Conservation (phyloP, 108 stramenopile genomes). For the Pseudonitzschia multiseries region DNA sequence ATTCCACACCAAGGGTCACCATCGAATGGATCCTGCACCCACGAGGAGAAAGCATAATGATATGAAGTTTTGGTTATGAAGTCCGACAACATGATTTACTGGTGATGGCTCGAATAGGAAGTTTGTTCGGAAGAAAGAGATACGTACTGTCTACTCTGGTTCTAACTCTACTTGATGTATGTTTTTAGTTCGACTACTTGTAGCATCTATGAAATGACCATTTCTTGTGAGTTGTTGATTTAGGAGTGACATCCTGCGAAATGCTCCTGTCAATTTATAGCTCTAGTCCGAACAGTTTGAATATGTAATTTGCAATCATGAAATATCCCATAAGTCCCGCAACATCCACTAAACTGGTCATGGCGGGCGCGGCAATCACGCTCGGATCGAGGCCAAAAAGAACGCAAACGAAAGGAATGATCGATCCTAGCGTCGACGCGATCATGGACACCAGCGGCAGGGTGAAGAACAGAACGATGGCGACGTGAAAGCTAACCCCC, state of each 20-base stretch:
- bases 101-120: no score
- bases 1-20: no score
- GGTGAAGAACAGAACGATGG: constrained; percentile 69
- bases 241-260: not conserved
- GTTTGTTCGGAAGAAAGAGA: no score
- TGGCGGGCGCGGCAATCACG: constrained; percentile 87
- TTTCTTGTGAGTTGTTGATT: no score
- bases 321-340: constrained; percentile 84
- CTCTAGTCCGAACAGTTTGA: constrained; percentile 71
- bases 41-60: no score
- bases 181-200: not conserved
- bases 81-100: no score
- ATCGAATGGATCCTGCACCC: no score
- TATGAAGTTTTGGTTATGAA: no score
- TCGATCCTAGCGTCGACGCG: constrained; percentile 74
- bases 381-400: constrained; percentile 75
- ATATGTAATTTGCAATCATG: constrained; percentile 79
- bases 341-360: constrained; percentile 92
- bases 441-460: constrained; percentile 79
- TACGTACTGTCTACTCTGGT: not conserved
- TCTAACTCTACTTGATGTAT: not conserved
- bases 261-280: constrained; percentile 32
- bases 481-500: constrained; percentile 83
- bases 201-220: no score
- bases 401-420: constrained; percentile 78